Evolutionary conservation across 192 early-diverging fungal genomes (phyloP).

Genomic region (Coemansia reversa): DNA sequence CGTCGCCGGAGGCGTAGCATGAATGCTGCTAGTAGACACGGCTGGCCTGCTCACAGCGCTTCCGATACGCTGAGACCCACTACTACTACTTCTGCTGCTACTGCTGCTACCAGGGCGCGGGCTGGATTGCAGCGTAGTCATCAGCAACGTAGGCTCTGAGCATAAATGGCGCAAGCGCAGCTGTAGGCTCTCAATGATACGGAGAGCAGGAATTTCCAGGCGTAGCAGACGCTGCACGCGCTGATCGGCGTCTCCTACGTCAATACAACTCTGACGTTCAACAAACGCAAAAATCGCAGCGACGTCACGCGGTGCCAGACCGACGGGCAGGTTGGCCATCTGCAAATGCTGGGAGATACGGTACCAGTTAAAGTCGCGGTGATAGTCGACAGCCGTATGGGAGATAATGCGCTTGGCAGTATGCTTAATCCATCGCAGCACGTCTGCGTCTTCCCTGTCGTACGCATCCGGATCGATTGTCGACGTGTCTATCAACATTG

Average conservation of each 20-base stretch:
- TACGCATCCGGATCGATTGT: constrained; percentile 49
- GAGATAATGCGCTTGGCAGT: constrained; percentile 35
- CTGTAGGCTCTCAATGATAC: constrained; percentile 39
- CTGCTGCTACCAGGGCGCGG: constrained; percentile 6
- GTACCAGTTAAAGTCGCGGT: constrained; percentile 56
- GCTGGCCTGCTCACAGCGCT: constrained; percentile 2
- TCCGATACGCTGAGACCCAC: background rate
- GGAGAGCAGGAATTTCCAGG: constrained; percentile 32
- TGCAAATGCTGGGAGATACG: constrained; percentile 40
- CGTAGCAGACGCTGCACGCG: constrained; percentile 35
- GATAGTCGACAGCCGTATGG: constrained; percentile 41
- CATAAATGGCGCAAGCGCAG: constrained; percentile 48
- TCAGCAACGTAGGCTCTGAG: constrained; percentile 37
- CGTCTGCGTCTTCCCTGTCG: constrained; percentile 50
- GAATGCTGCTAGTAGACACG: constrained; percentile 10
- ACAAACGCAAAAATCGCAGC: constrained; percentile 43
- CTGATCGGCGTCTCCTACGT: constrained; percentile 30
- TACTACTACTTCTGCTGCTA: background rate
- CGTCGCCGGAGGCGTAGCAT: constrained; percentile 24
- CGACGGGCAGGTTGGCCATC: constrained; percentile 39
- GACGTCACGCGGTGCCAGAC: constrained; percentile 26
- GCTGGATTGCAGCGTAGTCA: constrained; percentile 32
- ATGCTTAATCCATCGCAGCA: constrained; percentile 43
- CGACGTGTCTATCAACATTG: constrained; percentile 49
- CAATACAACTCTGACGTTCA: constrained; percentile 35